Evolutionary conservation across 176 grass and related monocot genomes (phyloP).

Genomic region (Hyparrhenia diplandra): DNA sequence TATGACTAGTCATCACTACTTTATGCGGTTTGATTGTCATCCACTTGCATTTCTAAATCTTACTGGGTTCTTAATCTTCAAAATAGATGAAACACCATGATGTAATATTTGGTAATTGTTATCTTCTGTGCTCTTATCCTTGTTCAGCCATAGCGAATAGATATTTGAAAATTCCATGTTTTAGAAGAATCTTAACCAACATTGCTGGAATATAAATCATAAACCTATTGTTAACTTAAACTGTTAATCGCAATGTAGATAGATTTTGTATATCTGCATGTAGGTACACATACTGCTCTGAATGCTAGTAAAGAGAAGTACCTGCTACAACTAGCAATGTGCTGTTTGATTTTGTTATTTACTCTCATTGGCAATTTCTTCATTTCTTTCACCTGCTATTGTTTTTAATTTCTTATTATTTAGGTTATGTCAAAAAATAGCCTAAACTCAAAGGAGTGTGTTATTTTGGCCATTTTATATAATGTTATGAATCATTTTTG

Average conservation of each 20-base stretch:
- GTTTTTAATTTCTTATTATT: neutral
- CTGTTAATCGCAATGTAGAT: neutral
- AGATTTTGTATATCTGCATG: neutral
- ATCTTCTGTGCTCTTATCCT: neutral
- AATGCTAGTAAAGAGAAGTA: neutral
- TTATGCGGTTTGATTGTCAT: neutral
- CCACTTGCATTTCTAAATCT: neutral
- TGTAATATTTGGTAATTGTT: neutral
- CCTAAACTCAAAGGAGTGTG: neutral
- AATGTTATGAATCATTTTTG: neutral
- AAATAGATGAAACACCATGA: neutral
- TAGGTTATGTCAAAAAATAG: neutral
- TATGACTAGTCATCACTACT: neutral
- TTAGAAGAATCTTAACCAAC: no score
- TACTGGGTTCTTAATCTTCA: constrained; percentile 4
- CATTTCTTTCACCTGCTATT: constrained; percentile 8
- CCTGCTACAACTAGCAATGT: neutral
- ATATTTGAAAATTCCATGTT: neutral
- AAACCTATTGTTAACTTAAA: no score
- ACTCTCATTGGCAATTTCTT: neutral
- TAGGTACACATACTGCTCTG: neutral
- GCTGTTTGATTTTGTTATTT: neutral
- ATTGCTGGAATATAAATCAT: no score
- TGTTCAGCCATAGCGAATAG: neutral
- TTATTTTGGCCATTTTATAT: neutral